Evolutionary conservation across 1,139 yeast genomes (phyloP), one percentile per base, ranked within the genome.

Genomic region (Magnusiomyces clavatus): DNA sequence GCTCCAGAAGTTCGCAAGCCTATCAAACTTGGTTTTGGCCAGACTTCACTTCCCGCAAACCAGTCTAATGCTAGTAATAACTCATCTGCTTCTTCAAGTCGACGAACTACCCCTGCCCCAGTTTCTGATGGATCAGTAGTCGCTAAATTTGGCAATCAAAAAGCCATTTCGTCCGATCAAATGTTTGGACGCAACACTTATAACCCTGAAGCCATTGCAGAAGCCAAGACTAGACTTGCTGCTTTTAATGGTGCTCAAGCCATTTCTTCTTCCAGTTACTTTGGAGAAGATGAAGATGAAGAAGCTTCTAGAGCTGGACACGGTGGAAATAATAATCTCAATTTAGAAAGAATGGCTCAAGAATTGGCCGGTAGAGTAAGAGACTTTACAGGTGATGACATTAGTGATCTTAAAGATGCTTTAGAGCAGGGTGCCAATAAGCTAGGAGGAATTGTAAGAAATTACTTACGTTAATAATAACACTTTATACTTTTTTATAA

Each of bases 81-180:
- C 8, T 40, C 52, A 12, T 16, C 46, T n/a, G 24, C 46, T 17
- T 17, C 48, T 13, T 46, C 52, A 3, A 46, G 51, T 14, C 51
- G 51, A 13, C 49, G 51, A 16, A 29, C 69, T 2, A 60, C 69
- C 16, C 59, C 63, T 31, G 75, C 77, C 1, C 63, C 75, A 2
- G 70, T 69, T 36, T 61, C 68, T 48, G 63, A 61, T 49, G 59
- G 69, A 16, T 55, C 54, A 31, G 65, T 68, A 16, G 67, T 67
- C 43, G 78, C 77, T 64, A 87, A 89, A 69, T 92, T 77, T 68
- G 97, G 97, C 52, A 73, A 74, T 43, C 97, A 90, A 68, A 92
- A 88, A 76, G 96, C 90, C 52, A 94, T 92, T 58, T 90, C 97
- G 0, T 89, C 97, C 0, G 98, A 94, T 68, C 95, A 89, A 70